Evolutionary conservation across 495 filamentous ascomycete species (phyloP).

Genomic region (Cercophora newfieldiana): DNA sequence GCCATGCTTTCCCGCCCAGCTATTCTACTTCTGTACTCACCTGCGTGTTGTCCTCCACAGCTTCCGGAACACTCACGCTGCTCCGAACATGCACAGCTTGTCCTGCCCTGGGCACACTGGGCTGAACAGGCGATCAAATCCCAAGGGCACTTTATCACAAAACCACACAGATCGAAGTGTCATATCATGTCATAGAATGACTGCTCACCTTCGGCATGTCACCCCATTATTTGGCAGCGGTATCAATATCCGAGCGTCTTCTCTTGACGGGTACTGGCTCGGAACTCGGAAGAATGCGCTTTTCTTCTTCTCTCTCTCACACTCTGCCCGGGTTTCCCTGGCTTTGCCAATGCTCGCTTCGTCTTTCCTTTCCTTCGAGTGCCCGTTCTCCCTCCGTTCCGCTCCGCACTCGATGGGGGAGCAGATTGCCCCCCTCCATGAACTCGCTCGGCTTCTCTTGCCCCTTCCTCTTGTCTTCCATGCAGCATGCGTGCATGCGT

Average conservation of each 20-base stretch:
- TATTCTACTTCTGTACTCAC: conserved; percentile 1
- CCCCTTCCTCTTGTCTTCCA: conserved; percentile 5
- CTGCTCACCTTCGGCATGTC: background rate
- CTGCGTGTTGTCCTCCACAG: background rate
- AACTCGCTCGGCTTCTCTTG: conserved; percentile 3
- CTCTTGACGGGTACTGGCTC: background rate
- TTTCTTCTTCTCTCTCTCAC: background rate
- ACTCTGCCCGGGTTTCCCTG: background rate
- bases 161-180: background rate
- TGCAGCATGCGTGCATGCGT: background rate
- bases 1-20: background rate
- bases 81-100: background rate
- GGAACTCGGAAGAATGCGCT: background rate
- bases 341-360: conserved; percentile 4
- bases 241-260: background rate
- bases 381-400: background rate
- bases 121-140: background rate
- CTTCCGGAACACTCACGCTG: background rate
- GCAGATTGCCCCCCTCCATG: background rate
- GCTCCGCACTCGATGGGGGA: background rate
- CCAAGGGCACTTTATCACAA: too few relatives aligned
- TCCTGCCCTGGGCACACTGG: background rate
- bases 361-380: background rate
- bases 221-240: background rate
- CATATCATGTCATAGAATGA: background rate